Conservation (phyloP, 2,329 filamentous ascomycete species). For the Ophiocordyceps australis region DNA sequence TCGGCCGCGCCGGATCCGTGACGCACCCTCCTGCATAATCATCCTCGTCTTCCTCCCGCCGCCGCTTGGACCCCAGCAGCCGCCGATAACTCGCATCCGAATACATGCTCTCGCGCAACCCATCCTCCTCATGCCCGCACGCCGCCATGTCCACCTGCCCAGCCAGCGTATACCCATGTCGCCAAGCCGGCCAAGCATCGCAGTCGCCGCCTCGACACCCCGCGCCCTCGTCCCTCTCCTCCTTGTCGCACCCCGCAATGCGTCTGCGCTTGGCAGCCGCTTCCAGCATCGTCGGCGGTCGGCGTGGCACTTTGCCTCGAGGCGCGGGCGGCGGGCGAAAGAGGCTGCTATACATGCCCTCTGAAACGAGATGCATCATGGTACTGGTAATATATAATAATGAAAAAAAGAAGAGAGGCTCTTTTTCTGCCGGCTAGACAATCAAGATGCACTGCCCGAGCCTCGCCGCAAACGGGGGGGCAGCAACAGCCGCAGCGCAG, state of each 20-base stretch:
- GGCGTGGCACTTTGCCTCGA: too few species aligned
- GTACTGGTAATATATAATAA: too few species aligned
- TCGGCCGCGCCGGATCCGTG: conserved; percentile 10
- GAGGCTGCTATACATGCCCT: conserved; percentile 23
- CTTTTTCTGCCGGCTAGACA: too few species aligned
- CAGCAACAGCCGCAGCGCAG: too few species aligned
- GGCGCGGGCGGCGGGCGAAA: conserved; percentile 27
- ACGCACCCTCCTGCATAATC: too few species aligned
- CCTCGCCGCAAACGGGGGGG: too few species aligned
- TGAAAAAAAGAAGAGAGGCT: too few species aligned
- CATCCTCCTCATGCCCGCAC: conserved; percentile 11
- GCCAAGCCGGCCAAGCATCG: conserved; percentile 16
- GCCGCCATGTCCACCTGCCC: conserved; percentile 33
- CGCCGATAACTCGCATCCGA: conserved; percentile 38
- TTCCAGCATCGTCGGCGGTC: too few species aligned
- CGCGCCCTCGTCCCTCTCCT: conserved; percentile 6
- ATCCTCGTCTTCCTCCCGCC: conserved; percentile 15
- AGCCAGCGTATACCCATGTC: conserved; percentile 27
- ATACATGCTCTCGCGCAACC: conserved; percentile 34
- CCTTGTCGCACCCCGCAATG: too few species aligned
- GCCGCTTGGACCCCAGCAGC: conserved; percentile 28
- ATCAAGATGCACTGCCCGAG: too few species aligned
- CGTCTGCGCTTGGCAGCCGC: too few species aligned
- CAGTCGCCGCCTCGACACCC: conserved; percentile 4
- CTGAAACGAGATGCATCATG: too few species aligned